These are phyloP conservation scores for Tuber borchii DNA, from an alignment of 495 filamentous ascomycete genomes.

Conservation along the genomic window DNA sequence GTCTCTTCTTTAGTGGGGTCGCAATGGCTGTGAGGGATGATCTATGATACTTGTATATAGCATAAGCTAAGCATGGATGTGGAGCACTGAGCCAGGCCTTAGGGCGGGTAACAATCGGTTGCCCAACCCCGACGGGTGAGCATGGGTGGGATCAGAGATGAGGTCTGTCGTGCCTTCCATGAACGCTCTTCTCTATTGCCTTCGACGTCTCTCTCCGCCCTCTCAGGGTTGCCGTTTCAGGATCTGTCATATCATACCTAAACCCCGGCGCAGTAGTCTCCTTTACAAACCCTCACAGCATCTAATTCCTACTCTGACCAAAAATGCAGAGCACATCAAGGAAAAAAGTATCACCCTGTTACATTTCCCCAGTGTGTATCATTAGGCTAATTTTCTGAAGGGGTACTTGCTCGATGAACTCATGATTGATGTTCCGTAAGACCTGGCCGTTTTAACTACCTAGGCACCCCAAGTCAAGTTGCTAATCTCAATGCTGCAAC, in stretches of 20 bases:
- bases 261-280: constrained; percentile 13
- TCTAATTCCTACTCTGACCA: constrained; percentile 8
- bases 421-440: constrained; percentile 31
- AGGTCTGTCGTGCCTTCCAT: not conserved
- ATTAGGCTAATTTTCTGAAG: constrained; percentile 11
- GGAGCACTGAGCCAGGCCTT: not conserved
- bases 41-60: not conserved
- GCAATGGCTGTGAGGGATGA: not conserved
- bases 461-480: not conserved
- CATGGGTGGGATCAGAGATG: not conserved
- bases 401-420: constrained; percentile 29
- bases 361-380: not conserved
- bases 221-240: constrained; percentile 17
- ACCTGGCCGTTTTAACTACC: not conserved
- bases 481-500: constrained; percentile 6
- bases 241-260: constrained; percentile 20
- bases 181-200: not conserved
- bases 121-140: not conserved
- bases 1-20: not conserved
- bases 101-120: not conserved
- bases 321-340: not conserved
- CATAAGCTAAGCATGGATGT: not conserved
- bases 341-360: constrained; percentile 1
- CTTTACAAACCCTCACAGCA: constrained; percentile 21
- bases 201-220: not conserved